Evolutionary conservation across 306 rosid species (phyloP).

Genomic region (Ochetophila trinervis): DNA sequence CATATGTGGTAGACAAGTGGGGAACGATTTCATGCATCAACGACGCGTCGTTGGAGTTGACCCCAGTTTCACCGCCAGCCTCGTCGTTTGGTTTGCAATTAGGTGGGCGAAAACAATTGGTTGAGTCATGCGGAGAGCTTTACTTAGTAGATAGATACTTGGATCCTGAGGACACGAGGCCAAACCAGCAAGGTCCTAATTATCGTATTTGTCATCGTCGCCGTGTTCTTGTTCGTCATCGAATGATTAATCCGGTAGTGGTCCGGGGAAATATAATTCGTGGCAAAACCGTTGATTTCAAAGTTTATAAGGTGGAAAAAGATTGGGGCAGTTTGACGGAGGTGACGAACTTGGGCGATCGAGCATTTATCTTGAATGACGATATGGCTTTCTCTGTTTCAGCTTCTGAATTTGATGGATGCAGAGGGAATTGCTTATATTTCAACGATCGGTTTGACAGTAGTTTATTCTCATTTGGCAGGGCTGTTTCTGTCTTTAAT

Average conservation of each 20-base stretch:
- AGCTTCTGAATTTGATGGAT: not conserved
- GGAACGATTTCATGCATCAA: slow-evolving; percentile 38
- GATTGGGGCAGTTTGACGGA: slow-evolving; percentile 35
- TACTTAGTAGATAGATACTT: slow-evolving; percentile 33
- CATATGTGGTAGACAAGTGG: slow-evolving; percentile 30
- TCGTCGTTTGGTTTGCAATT: not conserved
- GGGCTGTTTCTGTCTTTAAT: not conserved
- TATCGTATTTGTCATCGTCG: accelerated
- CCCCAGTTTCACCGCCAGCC: slow-evolving; percentile 27
- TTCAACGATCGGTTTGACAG: not conserved
- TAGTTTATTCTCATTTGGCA: too few relatives aligned
- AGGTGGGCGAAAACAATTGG: slow-evolving; percentile 30
- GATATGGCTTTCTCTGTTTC: slow-evolving; percentile 5
- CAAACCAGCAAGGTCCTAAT: too few relatives aligned
- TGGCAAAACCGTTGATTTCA: slow-evolving; percentile 1
- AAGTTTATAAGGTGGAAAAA: slow-evolving; percentile 38
- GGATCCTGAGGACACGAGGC: not conserved
- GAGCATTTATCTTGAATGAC: slow-evolving; percentile 5
- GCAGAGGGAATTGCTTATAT: slow-evolving; percentile 13
- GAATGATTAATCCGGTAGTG: not conserved
- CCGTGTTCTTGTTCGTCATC: not conserved
- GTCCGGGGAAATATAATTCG: not conserved
- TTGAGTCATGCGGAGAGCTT: slow-evolving; percentile 36
- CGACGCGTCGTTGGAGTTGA: slow-evolving; percentile 21
- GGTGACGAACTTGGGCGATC: slow-evolving; percentile 20